Percentiles rank a stretch among this genome's conserved stretches.
These are phyloP conservation scores for Eucalyptus urophylla DNA, from an alignment of 345 rosid genomes.

Conservation along the genomic window DNA sequence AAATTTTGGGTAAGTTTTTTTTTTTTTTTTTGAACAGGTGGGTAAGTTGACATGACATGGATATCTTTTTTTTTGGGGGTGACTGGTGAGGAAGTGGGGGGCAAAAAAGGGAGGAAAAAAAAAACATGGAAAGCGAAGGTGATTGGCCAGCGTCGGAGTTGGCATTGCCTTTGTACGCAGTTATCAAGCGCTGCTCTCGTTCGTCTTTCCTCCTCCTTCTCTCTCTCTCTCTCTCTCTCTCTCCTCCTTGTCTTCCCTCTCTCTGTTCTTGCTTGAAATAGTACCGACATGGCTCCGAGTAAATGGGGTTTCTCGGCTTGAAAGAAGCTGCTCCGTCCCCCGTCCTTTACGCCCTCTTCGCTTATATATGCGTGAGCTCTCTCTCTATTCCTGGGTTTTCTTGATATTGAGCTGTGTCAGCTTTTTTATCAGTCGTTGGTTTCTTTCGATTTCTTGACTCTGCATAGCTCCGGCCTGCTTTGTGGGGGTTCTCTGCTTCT, in stretches of 20 bases:
- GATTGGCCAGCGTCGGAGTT: slow-evolving; percentile 42
- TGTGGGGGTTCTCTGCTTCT: not conserved
- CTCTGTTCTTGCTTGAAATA: slow-evolving; percentile 30
- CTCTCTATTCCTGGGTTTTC: not conserved
- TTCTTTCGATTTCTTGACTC: not conserved
- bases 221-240: not conserved
- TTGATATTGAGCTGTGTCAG: not conserved
- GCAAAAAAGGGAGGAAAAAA: slow-evolving; percentile 5
- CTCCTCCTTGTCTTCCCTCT: not conserved
- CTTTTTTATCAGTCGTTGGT: not conserved
- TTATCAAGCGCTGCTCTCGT: slow-evolving; percentile 1
- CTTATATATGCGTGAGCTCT: slow-evolving; percentile 2
- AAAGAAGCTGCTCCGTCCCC: slow-evolving; percentile 1
- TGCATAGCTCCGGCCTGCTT: not conserved
- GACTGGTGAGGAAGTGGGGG: not conserved
- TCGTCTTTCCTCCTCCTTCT: not conserved
- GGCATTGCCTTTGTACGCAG: slow-evolving; percentile 41
- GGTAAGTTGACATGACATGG: not conserved
- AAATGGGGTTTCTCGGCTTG: slow-evolving; percentile 30
- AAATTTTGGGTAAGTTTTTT: not conserved
- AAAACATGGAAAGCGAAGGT: slow-evolving; percentile 43
- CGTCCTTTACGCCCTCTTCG: not conserved
- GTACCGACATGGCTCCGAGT: slow-evolving; percentile 67
- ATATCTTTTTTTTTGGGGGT: not conserved
- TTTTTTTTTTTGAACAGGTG: no score